Conservation (phyloP, 1,284 basidiomycete genomes). For the Rhodofomes roseus region DNA sequence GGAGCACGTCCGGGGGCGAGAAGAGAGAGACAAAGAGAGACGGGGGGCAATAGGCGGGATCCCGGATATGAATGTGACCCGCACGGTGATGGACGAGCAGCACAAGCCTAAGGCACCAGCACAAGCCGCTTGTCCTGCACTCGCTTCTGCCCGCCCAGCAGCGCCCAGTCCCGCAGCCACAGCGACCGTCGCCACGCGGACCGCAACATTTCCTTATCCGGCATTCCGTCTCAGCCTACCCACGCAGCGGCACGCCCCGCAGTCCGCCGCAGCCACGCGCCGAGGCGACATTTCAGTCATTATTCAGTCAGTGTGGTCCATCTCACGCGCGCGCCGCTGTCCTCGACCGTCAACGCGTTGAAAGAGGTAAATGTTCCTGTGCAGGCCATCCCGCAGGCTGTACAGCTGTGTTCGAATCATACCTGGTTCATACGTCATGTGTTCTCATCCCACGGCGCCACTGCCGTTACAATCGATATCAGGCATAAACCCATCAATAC, state of each 20-base stretch:
- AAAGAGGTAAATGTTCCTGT: too few species aligned
- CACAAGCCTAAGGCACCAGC: neutral
- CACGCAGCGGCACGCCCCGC: neutral
- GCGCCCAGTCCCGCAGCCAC: neutral
- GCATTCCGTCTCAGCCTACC: neutral
- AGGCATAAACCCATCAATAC: too few species aligned
- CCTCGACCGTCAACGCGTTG: too few species aligned
- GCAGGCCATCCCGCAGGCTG: too few species aligned
- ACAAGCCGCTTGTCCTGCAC: neutral
- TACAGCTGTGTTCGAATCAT: too few species aligned
- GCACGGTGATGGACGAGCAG: neutral
- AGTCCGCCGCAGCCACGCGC: too few species aligned
- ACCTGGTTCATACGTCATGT: too few species aligned
- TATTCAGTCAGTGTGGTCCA: too few species aligned
- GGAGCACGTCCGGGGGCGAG: neutral
- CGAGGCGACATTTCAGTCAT: too few species aligned
- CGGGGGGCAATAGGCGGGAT: neutral
- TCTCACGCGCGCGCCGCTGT: too few species aligned
- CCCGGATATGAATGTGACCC: neutral
- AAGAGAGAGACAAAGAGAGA: neutral
- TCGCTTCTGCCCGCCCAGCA: neutral
- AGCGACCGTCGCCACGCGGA: neutral
- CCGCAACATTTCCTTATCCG: neutral
- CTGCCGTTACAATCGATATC: too few species aligned
- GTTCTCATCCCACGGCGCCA: too few species aligned